Conservation (phyloP, 495 filamentous ascomycete species). For the Penicillium desertorum region DNA sequence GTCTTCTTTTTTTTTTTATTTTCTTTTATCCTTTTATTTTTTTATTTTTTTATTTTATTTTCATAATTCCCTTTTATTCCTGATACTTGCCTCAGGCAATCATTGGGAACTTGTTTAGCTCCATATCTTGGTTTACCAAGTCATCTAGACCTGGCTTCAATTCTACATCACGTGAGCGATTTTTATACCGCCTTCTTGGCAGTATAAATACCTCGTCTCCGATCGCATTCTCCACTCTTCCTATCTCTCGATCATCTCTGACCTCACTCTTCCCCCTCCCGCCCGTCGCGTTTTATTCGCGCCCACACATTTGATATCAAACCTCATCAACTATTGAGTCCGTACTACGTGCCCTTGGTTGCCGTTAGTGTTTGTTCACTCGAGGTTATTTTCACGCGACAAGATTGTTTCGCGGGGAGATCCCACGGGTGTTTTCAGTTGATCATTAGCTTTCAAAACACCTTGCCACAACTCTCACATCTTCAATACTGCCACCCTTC, state of each 20-base stretch:
- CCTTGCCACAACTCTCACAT: slow-evolving; percentile 8
- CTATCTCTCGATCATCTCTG: slow-evolving; percentile 27
- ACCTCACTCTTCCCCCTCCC: slow-evolving; percentile 12
- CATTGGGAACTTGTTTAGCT: slow-evolving; percentile 8
- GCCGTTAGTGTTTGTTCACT: slow-evolving; percentile 23
- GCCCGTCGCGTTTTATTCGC: slow-evolving; percentile 13
- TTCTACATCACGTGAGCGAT: slow-evolving; percentile 39
- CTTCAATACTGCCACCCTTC: slow-evolving; percentile 19
- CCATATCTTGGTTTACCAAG: slow-evolving; percentile 15
- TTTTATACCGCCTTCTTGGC: slow-evolving; percentile 42
- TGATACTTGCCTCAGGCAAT: slow-evolving; percentile 24
- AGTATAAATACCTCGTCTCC: slow-evolving; percentile 43
- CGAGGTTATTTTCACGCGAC: slow-evolving; percentile 4
- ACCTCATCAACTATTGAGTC: slow-evolving; percentile 3
- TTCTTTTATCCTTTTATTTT: background rate
- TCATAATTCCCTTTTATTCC: slow-evolving; percentile 11
- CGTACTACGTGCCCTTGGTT: slow-evolving; percentile 12
- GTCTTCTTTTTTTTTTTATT: slow-evolving; percentile 15
- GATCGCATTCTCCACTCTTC: slow-evolving; percentile 52
- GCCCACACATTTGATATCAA: slow-evolving; percentile 8
- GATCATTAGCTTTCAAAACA: slow-evolving; percentile 15
- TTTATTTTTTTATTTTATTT: slow-evolving; percentile 13
- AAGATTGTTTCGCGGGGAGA: slow-evolving; percentile 8
- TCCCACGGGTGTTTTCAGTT: slow-evolving; percentile 7
- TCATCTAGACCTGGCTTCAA: slow-evolving; percentile 19